Conservation (phyloP, 805 yeast species). For the Pichia gijzeniarum region DNA sequence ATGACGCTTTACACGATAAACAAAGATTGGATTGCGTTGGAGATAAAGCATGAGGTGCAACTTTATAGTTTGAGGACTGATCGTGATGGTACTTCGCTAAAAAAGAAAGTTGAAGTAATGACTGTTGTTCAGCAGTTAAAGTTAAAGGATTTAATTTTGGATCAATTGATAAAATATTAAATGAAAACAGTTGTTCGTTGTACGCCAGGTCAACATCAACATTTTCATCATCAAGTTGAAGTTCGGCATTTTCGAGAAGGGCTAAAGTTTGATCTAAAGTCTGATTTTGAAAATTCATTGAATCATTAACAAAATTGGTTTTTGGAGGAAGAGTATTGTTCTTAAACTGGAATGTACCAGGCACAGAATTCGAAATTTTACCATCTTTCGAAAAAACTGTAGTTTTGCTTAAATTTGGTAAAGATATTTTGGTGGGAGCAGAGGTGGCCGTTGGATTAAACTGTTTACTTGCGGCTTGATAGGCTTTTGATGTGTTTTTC, state of each 20-base stretch:
- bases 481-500: conserved; percentile 11
- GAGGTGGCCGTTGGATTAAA: conserved; percentile 17
- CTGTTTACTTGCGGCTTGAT: conserved; percentile 9
- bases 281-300: conserved; percentile 4
- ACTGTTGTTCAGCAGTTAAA: conserved; percentile 19
- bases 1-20: conserved; percentile 12
- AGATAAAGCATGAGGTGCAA: conserved; percentile 11
- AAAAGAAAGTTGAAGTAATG: conserved; percentile 17
- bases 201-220: conserved; percentile 14
- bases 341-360: conserved; percentile 10
- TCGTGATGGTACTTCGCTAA: conserved; percentile 19
- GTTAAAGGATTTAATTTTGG: conserved; percentile 20
- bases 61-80: conserved; percentile 11
- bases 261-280: conserved; percentile 14
- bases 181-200: conserved; percentile 17
- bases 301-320: conserved; percentile 2
- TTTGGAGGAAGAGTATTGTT: conserved; percentile 5
- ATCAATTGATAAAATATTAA: conserved; percentile 20
- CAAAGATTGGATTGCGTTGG: conserved; percentile 15
- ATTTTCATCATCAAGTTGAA: conserved; percentile 14
- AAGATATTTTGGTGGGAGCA: conserved; percentile 9
- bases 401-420: conserved; percentile 1
- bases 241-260: conserved; percentile 13
- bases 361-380: not conserved
- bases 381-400: not conserved